A percentile compares a stretch with the other conserved stretches of the same genome.
Conservation (phyloP, 2,329 filamentous ascomycete genomes). For the Penicillium verrucosum region DNA sequence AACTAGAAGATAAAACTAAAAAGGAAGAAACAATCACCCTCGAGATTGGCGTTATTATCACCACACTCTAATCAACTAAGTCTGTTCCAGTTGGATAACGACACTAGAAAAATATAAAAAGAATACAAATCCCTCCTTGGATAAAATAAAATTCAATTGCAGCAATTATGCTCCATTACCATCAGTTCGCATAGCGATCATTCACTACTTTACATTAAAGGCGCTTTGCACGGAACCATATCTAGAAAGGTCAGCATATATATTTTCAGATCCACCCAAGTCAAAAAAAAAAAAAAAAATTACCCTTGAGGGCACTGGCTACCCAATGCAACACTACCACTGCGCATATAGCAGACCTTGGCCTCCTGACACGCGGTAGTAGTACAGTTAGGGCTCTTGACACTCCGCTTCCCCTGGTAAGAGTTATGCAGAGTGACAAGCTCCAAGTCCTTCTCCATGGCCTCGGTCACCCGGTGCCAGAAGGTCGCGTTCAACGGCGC, state of each 20-base stretch:
- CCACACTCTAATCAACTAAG: conserved; percentile 2
- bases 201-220: conserved; percentile 19
- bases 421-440: conserved; percentile 53
- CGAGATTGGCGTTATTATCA: conserved; percentile 18
- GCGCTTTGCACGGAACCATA: conserved; percentile 44
- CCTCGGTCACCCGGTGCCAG: conserved; percentile 58
- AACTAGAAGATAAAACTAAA: too few relatives aligned
- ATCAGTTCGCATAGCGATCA: not conserved
- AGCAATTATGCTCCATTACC: too few relatives aligned
- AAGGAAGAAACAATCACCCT: not conserved
- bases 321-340: conserved; percentile 53
- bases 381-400: conserved; percentile 52
- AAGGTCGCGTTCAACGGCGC: conserved; percentile 58
- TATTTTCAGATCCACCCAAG: not conserved
- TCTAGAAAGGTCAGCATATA: conserved; percentile 14
- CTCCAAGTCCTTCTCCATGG: conserved; percentile 51
- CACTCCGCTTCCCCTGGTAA: conserved; percentile 52
- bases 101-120: not conserved
- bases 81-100: too few relatives aligned
- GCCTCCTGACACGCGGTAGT: conserved; percentile 51
- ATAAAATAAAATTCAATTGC: not conserved
- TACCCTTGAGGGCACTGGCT: conserved; percentile 52
- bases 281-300: conserved; percentile 2
- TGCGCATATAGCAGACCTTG: conserved; percentile 60
- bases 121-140: not conserved